A percentile compares a stretch with the other conserved stretches of the same genome.
phyloP scores from a whole-genome alignment of 192 early-diverging fungal genomes.

The Endogone sp. region DNA sequence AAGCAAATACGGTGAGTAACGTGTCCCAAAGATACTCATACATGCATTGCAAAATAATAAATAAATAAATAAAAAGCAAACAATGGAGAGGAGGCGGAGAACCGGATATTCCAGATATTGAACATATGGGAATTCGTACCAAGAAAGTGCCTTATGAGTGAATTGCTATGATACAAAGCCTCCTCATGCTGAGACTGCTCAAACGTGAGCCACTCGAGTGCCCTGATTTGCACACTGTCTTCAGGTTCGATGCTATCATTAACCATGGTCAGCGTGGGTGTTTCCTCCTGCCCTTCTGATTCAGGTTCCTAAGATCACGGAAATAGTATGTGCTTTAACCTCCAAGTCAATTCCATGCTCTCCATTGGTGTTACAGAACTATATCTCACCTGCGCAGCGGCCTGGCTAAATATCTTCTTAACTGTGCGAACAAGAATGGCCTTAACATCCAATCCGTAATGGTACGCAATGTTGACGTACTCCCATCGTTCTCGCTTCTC shows the following conservation, averaged over 20 bases:
- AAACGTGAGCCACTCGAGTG: slow-evolving; percentile 57
- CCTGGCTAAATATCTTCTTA: slow-evolving; percentile 19
- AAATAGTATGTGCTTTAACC: no score
- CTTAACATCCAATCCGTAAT: slow-evolving; percentile 34
- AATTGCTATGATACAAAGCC: slow-evolving; percentile 38
- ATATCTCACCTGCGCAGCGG: no score
- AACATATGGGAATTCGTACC: background rate
- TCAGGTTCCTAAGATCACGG: no score
- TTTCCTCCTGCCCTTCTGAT: no score
- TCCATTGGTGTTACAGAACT: no score
- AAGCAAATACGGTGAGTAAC: no score
- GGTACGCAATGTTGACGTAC: slow-evolving; percentile 36
- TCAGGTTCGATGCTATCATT: slow-evolving; percentile 4
- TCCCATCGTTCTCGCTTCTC: slow-evolving; percentile 27
- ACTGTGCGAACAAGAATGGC: slow-evolving; percentile 38
- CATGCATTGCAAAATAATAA: background rate
- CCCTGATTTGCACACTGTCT: slow-evolving; percentile 39
- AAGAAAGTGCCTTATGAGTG: slow-evolving; percentile 49
- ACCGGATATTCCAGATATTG: background rate
- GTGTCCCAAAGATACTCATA: no score
- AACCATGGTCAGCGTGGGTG: no score
- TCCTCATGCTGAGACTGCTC: slow-evolving; percentile 37
- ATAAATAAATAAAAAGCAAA: background rate
- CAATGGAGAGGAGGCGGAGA: background rate
- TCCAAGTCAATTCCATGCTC: no score